Evolutionary conservation across 2,329 filamentous ascomycete species (phyloP), one percentile per base, ranked within the genome.

Genomic region (Elsinoe australis): DNA sequence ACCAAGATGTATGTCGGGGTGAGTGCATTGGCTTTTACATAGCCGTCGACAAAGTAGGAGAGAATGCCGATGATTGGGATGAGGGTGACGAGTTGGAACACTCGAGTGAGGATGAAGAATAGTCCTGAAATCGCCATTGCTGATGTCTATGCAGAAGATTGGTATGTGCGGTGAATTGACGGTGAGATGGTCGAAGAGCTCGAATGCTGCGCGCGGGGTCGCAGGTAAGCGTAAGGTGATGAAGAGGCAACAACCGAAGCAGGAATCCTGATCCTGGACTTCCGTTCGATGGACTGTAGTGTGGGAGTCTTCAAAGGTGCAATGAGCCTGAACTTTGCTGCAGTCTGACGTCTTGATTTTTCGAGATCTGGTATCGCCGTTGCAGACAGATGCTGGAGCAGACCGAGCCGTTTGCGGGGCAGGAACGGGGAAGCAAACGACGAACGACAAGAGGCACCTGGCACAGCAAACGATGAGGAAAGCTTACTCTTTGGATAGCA

Each of bases 61-160:
- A 79, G 66, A 71, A 82, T 82, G 61, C 79, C 79, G 60, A 82
- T 70, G 51, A 76, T 73, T 24, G 79, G 78, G 53, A 82, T 77
- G 56, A 82, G 64, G 35, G 77, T 80, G 65, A 78, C 58, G 65
- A 82, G 74, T 62, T 83, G 69, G 61, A 74, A 68, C 60, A 80
- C 58, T 51, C 79, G 74, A 71, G 75, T 79, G 62, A 74, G 74
- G 64, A 75, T 70, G 69, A 82, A 82, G 56, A 80, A 73, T 39
- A 82, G 58, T 51, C 76, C 75, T 53, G 70, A 69, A 58, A 74
- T 57, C 5, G 66, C 66, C 70, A 73, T 74, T 52, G 49, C 61
- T 56, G 44, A 38, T 41, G 54, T 45, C 52, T 33, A 21, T 9
- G 9, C 19, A 21, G n/a, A n/a, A n/a, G n/a, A n/a, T n/a, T n/a